Base-by-base conservation (phyloP, 805 yeast genomes). In the Lipomyces yamadae region DNA sequence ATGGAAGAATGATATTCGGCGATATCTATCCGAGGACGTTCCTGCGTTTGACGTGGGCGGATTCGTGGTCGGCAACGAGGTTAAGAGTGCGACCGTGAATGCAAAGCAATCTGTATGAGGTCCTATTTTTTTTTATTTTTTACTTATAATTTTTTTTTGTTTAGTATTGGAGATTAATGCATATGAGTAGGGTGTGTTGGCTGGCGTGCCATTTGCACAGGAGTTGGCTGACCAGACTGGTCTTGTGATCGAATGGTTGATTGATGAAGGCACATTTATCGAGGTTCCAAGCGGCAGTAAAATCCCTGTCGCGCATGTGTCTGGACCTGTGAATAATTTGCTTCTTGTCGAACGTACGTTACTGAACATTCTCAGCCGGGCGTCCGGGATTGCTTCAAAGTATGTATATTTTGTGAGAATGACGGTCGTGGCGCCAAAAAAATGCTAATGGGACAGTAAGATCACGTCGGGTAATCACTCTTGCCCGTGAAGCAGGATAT, bases 21-120 rank as follows among this genome's bases (percentile, higher is more conserved):
- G 80, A 56, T 93, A 91, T 88, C 80, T 93, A 13, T 81, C 85
- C 4, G 98, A 93, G 74, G 98, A 93, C 74, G 94, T 90, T 15
- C 98, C 98, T 1, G 86, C 96, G 0, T 94, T 94, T 73, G 98
- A 93, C 77, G 90, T 88, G 73, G 98, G 98, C 42, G 98, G 97
- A 1, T 91, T 80, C 74, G 98, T 94, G 1, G 98, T 94, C n/a
- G 98, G 98, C 11, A 83, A 84, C 62, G 88, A 83, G 56, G 72
- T 72, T 2, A 89, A 91, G 74, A 81, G 86, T 2, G 98, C 97
- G 1, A 86, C 91, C 1, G 80, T 93, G 55, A 89, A 85, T 78
- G 90, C 96, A 82, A 93, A 93, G 78, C 88, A 88, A 67, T 81
- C 82, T 53, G 74, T 72, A 50, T 11, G 48, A 42, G 24, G 24